phyloP scores from a whole-genome alignment of 768 basidiomycete species.

The Vararia minispora region DNA sequence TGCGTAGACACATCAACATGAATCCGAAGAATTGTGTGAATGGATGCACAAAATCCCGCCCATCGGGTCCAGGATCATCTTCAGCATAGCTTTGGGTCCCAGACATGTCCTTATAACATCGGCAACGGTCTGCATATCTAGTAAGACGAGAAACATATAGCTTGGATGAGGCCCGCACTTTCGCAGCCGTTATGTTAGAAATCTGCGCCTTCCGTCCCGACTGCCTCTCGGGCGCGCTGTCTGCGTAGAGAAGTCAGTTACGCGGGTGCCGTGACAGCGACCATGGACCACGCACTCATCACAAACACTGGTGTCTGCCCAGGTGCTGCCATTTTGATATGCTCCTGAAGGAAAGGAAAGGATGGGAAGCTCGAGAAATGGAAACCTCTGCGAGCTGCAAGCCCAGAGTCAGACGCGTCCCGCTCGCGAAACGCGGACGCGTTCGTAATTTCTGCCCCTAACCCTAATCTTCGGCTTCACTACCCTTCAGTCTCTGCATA shows the following conservation, averaged over 20 bases:
- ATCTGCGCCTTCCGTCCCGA: conserved; percentile 92
- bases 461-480: too few species aligned
- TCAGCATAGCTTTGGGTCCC: conserved; percentile 96
- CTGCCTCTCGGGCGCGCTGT: conserved; percentile 89
- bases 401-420: too few species aligned
- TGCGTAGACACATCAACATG: neutral
- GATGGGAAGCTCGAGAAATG: too few species aligned
- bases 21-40: neutral
- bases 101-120: conserved; percentile 97
- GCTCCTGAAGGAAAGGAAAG: too few species aligned
- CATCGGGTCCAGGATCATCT: conserved; percentile 99
- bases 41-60: conserved; percentile 83
- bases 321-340: conserved; percentile 23
- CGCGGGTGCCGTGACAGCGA: neutral
- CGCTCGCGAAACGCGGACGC: too few species aligned
- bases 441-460: too few species aligned
- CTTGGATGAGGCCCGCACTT: conserved; percentile 37
- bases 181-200: conserved; percentile 94
- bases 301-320: conserved; percentile 76
- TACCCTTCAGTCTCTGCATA: too few species aligned
- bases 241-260: conserved; percentile 27
- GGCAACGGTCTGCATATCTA: conserved; percentile 66
- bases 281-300: conserved; percentile 45
- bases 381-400: too few species aligned
- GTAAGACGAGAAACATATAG: neutral